These are phyloP conservation scores for Tetrahymena borealis DNA, from an alignment of 73 alveolate genomes.

Conservation along the genomic window DNA sequence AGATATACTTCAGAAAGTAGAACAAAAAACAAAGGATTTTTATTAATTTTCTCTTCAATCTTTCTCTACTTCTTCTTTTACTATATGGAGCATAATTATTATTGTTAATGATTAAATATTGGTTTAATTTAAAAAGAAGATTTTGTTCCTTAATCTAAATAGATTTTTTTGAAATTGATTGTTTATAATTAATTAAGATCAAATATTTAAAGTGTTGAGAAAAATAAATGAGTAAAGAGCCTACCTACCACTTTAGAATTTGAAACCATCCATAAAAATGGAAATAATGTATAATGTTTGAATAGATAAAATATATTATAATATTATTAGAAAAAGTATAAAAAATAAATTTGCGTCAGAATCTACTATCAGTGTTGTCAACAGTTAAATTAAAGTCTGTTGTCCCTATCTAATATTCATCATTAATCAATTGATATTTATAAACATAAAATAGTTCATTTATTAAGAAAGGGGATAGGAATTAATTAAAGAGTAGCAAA, in stretches of 20 bases:
- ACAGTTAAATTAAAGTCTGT: neutral
- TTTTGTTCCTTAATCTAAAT: too few species aligned
- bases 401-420: neutral
- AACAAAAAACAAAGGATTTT: neutral
- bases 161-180: neutral
- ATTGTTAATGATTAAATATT: neutral
- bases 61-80: neutral
- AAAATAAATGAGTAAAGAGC: too few species aligned
- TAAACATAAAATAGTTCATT: neutral
- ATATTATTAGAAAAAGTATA: neutral
- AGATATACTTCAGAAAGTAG: neutral
- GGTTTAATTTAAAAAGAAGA: too few species aligned
- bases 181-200: too few species aligned
- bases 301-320: neutral
- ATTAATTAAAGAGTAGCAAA: neutral
- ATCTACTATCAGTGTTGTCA: neutral
- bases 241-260: too few species aligned
- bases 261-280: too few species aligned
- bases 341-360: neutral
- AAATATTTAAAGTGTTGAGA: too few species aligned
- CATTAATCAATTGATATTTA: neutral
- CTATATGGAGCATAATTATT: neutral
- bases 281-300: neutral
- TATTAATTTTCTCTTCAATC: too few species aligned
- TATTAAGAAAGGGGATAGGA: neutral